Base-by-base conservation (phyloP, 2,329 filamentous ascomycete species). In the Aspergillus fischeri region DNA sequence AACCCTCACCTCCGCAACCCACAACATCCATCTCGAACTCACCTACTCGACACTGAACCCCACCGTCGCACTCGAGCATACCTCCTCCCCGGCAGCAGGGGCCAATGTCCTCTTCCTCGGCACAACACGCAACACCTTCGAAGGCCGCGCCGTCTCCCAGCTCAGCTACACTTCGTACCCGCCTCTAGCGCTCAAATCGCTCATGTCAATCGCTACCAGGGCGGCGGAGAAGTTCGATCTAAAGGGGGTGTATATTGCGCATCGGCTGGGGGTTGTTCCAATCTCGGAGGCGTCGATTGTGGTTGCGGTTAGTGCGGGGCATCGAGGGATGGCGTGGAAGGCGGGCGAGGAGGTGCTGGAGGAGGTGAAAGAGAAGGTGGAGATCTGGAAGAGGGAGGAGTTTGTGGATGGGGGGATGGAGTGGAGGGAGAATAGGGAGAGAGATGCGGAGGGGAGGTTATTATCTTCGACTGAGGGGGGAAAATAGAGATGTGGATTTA, bases 311-410 rank as follows among this genome's bases (percentile, higher is more conserved):
- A 92, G 90, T 47, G 83, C 90, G 28, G 86, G 89, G 38, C 94
- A 97, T 77, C 81, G 94, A 7, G 84, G 89, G 65, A 90, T 89
- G 14, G 92, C 91, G 4, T 99, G 93, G 93, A 78, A 79, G 65
- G 93, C 89, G 0, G 93, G 90, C 0, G 93, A 97, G 77, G 91
- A 95, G 76, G 89, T 92, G 35, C 77, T 97, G 57, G 93, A 97
- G 77, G 79, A 85, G 71, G 91, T 90, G 69, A 99, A 97, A 78
- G 84, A 83, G 55, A 86, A 82, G 63, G 91, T 91, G n/a, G 94
- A 99, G 78, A 87, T 99, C 45, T 97, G 93, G 93, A 97, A 97
- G 77, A 80, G 86, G 63, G 93, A 97, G 77, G 89, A 91, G 72
- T 97, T 97, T 79, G 85, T 65, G 21, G 87, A 89, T 61, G 90